Conservation (phyloP, 148 eudicot genomes). For the Pharnaceum exiguum region DNA sequence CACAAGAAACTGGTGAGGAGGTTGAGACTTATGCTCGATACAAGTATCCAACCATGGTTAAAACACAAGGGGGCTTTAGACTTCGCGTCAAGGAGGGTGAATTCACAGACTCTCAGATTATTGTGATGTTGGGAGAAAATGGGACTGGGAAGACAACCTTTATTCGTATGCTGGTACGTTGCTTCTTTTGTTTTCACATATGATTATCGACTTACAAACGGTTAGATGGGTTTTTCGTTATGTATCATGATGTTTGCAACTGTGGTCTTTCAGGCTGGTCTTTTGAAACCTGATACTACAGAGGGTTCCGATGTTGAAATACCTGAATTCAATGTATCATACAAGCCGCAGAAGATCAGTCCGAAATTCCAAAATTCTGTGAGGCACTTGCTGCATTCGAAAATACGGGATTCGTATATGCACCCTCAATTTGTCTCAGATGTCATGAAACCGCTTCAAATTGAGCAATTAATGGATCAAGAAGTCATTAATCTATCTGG, state of each 20-base stretch:
- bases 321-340: slow-evolving; percentile 87
- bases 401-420: slow-evolving; percentile 75
- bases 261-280: slow-evolving; percentile 67
- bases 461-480: slow-evolving; percentile 95
- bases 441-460: slow-evolving; percentile 93
- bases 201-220: too few species aligned
- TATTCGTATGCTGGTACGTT: slow-evolving; percentile 83
- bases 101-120: slow-evolving; percentile 92
- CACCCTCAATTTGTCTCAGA: slow-evolving; percentile 91
- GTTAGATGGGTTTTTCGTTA: too few species aligned
- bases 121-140: slow-evolving; percentile 98
- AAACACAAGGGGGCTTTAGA: slow-evolving; percentile 80
- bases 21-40: slow-evolving; percentile 84
- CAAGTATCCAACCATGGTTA: slow-evolving; percentile 83
- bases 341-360: slow-evolving; percentile 96
- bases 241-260: background rate
- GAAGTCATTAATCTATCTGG: slow-evolving; percentile 93
- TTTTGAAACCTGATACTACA: slow-evolving; percentile 69
- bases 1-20: slow-evolving; percentile 91
- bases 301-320: slow-evolving; percentile 77
- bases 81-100: slow-evolving; percentile 78
- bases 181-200: background rate
- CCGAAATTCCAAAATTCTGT: slow-evolving; percentile 66
- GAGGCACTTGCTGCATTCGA: slow-evolving; percentile 64
- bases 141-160: slow-evolving; percentile 97